Evolutionary conservation across 78 protist genomes (phyloP), one percentile per base, ranked within the genome.

Genomic region (slime mould (Dictyostelium discoideum)): DNA sequence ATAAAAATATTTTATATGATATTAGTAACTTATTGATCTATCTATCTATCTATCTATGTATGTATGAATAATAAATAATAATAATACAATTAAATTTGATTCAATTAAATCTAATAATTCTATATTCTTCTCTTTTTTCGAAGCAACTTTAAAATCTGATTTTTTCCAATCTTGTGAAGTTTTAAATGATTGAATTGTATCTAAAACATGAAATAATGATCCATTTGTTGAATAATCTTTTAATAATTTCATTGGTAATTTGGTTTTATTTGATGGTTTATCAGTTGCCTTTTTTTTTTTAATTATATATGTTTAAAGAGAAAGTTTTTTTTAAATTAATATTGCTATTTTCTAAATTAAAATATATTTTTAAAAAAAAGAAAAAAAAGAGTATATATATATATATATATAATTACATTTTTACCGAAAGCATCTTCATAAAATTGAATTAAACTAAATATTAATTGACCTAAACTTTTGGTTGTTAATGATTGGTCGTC

Each of bases 161-260:
- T 79, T 42, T 26, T 79, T 81, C 81, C 76, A 80, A 39, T 60
- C 78, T 18, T 81, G 18, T 60, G 40, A 24, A n/a, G 54, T 65
- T 81, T 44, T 89, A 22, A 81, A 89, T 44, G 39, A 16, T 20
- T 67, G 39, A 22, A 81, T 69, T 24, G n/a, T 37, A 22, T 65
- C 40, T 65, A 87, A 87, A 24, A 79, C 67, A n/a, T 77, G 63
- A 89, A 63, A 89, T 6, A 89, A 18, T 42, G 73, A 40, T 29
- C 94, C 94, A 76, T 24, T 40, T 18, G 73, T 20, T 67, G 78
- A 32, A 46, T 76, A 89, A 40, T 89, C 94, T 81, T 89, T 79
- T 20, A 89, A 89, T 89, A 89, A 26, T 48, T 81, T 89, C 24
- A 63, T 16, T 63, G 94, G 87, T 80, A 89, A 8, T 69, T 89